Base-by-base conservation (phyloP, 257 asterid species). In the Ocimum tenuiflorum region DNA sequence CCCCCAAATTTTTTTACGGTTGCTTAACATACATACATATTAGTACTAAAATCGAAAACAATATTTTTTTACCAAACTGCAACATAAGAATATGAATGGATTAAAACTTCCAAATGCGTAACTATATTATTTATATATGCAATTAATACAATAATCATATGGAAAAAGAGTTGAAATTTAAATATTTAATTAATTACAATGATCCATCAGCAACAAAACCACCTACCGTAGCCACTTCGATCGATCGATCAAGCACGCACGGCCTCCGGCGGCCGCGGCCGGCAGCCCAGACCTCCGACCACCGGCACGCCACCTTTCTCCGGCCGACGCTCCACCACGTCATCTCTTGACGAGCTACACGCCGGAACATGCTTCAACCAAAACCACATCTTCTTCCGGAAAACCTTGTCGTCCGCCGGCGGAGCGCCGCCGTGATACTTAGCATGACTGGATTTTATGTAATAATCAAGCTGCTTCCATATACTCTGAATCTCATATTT, bases 401-500 rank as follows among this genome's bases (percentile, higher is more conserved):
- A 11, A 23, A 57, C 33, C n/a, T n/a, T n/a, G 35, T 75, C 9
- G 0, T 19, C 63, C 33, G 45, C 39, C 3, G 71, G 60, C 42
- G 7, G 47, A 1, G 20, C 13, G 13, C 68, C 49, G 36, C 39
- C 47, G 39, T 46, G 17, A 17, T 60, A 27, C 27, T 73, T 49
- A 15, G 53, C 64, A 39, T 35, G 75, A 54, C 80, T 77, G 10
- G 81, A 70, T 13, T 77, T 69, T n/a, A 84, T 80, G 48, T 86
- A 83, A 13, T 22, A 36, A 48, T 86, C 75, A 0, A 89, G 86
- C 70, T 84, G 75, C 57, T n/a, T 68, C 3, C 91, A 82, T 11
- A 89, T 82, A 71, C 79, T 79, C 49, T 83, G 79, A 3, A 85
- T 72, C 77, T 88, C 95, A 18, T 78, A 88, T 9, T 57, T 72